Base-by-base conservation (phyloP, 2,329 filamentous ascomycete genomes). In the Gnomoniopsis smithogilvyi region DNA sequence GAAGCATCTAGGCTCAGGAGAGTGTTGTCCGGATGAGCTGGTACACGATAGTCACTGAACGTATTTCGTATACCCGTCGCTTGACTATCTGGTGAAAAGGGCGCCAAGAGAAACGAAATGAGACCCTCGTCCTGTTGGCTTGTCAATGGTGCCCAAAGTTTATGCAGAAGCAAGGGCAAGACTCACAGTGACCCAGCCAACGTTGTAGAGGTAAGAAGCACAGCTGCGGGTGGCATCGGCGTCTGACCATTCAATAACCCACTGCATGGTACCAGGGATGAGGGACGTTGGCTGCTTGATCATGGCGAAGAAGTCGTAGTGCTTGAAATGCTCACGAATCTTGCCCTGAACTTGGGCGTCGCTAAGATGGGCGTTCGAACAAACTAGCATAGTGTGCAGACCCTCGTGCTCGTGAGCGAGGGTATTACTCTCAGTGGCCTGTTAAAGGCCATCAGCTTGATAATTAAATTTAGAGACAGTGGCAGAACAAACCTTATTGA, bases 301-400 rank as follows among this genome's bases (percentile, higher is more conserved):
- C 4, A 62, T 30, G 17, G 60, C 60, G 30, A 57, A 62, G 46
- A 62, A 26, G 12, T 59, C 54, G 14, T 50, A 54, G 36, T 62
- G 57, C 7, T 56, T 60, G 60, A 62, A 60, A 38, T 62, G 36
- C 17, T 55, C 26, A 10, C 49, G 51, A 26, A 62, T 54, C 12
- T 54, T 62, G 30, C 46, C 49, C 34, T 57, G 49, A 10, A 62
- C 54, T 19, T 60, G 57, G 10, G 49, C 45, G 24, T 62, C 60
- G 33, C 46, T 49, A 36, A 62, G 49, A 43, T 33, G 22, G 22
- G 22, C 50, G 19, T 64, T 64, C 12, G 67, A 69, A 48, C 76
- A 75, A 24, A 81, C 79, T n/a, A 76, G 78, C 12, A 86, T 68
- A 58, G 78, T 72, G 43, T 86, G 68, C 66, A 86, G 81, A 19